These are phyloP conservation scores for Cladophialophora immunda DNA, from an alignment of 2,329 filamentous ascomycete species.

Conservation along the genomic window DNA sequence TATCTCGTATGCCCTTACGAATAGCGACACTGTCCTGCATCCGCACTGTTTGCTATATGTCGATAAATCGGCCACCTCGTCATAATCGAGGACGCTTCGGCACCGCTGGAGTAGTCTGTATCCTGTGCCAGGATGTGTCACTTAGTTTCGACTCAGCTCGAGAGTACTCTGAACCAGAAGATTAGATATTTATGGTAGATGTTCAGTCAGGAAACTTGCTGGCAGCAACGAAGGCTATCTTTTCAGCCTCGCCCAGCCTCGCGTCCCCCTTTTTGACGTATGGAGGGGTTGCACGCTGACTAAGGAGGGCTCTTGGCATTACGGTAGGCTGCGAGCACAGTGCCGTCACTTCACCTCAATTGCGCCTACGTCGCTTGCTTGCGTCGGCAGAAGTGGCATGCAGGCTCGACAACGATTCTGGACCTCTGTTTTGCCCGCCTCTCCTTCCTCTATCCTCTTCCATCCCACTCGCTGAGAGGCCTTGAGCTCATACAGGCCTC, in stretches of 20 bases:
- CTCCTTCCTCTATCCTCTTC: not conserved
- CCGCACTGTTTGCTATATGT: too few species aligned
- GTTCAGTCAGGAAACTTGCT: not conserved
- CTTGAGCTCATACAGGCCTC: not conserved
- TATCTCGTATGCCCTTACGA: too few species aligned
- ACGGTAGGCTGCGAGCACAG: constrained; percentile 10
- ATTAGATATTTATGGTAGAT: not conserved
- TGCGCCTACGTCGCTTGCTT: constrained; percentile 18
- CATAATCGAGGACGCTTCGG: too few species aligned
- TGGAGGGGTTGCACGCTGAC: not conserved
- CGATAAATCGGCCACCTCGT: too few species aligned
- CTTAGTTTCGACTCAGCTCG: not conserved
- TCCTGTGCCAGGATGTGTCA: too few species aligned
- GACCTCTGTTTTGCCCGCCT: not conserved
- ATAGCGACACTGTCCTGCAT: too few species aligned
- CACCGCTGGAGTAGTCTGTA: too few species aligned
- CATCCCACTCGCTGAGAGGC: not conserved
- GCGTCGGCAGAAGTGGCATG: not conserved
- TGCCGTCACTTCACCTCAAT: constrained; percentile 12
- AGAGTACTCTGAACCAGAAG: not conserved
- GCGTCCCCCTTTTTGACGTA: not conserved
- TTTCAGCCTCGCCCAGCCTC: not conserved
- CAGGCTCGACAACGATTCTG: not conserved
- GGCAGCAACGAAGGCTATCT: not conserved
- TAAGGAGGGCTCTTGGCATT: not conserved